Evolutionary conservation across 805 yeast genomes (phyloP), one percentile per base, ranked within the genome.

Genomic region (Candida coquimbonensis): DNA sequence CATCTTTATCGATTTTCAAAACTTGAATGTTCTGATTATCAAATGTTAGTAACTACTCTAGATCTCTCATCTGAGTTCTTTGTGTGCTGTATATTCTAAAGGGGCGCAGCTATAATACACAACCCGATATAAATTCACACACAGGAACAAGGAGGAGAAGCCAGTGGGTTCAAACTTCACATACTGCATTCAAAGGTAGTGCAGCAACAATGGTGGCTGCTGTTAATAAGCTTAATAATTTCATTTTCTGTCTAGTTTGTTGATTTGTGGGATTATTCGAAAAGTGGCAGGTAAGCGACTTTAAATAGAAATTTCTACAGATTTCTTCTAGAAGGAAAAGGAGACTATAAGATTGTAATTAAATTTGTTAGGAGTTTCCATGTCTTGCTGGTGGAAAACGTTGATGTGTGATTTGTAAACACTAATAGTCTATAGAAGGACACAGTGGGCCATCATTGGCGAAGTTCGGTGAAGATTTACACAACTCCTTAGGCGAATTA

Each of bases 121-220:
- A 31, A 17, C 19, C 19, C 19, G 19, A 17, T 2, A 17, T 17
- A 31, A 13, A 7, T 2, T 6, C 11, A 5, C 32, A 5, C 32
- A 29, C 11, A 29, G 14, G 32, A 13, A 4, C 14, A 7, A 29
- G 14, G 32, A 29, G 8, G 13, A 29, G 8, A 12, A 29, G 24
- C 24, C 24, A 21, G 24, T 21, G 24, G 24, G 4, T 21, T 21
- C 5, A 21, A 21, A 6, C 24, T 6, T 21, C 24, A 21, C 61
- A 16, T 51, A 57, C 61, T 2, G 54, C 55, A 39, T 52, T 49
- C 51, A 55, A 49, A 32, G 62, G 61, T 13, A 51, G 17, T 11
- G 58, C 56, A 17, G 55, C 9, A 1, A 49, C 59, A 12, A 47
- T 52, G 11, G 57, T 50, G 6, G 51, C 52, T 7, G 51, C 44